Base-by-base conservation (phyloP, 106 monocot species). In the Dendrobium catenatum region DNA sequence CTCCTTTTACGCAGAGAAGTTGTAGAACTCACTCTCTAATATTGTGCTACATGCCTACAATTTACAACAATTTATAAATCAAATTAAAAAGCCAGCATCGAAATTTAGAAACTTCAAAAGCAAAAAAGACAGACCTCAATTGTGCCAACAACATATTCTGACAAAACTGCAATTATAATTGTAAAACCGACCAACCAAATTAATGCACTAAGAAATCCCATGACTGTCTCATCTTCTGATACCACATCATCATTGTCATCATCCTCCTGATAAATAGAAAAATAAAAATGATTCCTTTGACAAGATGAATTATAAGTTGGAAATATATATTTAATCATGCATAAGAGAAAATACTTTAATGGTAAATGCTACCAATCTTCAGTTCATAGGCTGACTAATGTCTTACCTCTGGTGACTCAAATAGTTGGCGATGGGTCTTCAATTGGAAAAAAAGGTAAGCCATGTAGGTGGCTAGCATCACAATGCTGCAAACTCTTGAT, bases 361-460 rank as follows among this genome's bases (percentile, higher is more conserved):
- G n/a, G 9, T 19, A 48, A 51, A 51, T 1, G 51, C 10, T 51
- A 11, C 51, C 51, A 10, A 51, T 9, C 0, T 51, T 51, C 15
- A 1, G 51, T 51, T 13, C 51, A 51, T 51, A 2, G 54, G 9
- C 15, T 74, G 20, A 42, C 19, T 19, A 20, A 43, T 43, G 4
- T 16, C 16, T 40, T n/a, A 89, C 88, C 83, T 86, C 89, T 76
- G 86, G 68, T 11, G 80, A 43, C 26, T 91, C 93, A 66, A 93
- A 96, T 13, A 74, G 82, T 43, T 87, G 83, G 78, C 91, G 86
- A 70, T 96, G 93, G 37, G 96, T 96, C 88, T 93, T 96, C 22
- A 96, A 85, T 79, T 96, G 96, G 86, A 96, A 96, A 85, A 93
- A 88, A 79, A 96, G 86, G 83, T 91, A 93, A 40, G 87, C 91